These are phyloP conservation scores for Colletotrichum scovillei DNA, from an alignment of 2,329 filamentous ascomycete genomes.

Conservation along the genomic window DNA sequence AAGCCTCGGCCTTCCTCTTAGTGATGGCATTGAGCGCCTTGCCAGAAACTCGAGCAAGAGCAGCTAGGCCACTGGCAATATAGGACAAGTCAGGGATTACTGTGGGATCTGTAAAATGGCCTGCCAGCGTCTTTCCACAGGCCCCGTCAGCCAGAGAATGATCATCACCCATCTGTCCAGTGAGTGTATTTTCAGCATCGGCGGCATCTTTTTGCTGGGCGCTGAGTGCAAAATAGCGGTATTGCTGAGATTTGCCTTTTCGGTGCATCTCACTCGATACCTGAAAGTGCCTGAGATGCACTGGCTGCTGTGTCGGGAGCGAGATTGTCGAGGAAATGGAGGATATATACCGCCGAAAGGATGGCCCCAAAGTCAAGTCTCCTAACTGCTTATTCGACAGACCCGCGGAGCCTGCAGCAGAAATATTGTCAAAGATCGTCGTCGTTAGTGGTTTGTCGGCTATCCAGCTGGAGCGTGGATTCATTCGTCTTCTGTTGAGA, in stretches of 20 bases:
- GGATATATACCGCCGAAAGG: constrained; percentile 47
- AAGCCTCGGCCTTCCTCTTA: constrained; percentile 23
- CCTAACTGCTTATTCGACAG: constrained; percentile 47
- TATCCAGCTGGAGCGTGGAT: constrained; percentile 39
- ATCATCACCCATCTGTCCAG: not conserved
- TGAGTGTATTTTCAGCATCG: not conserved
- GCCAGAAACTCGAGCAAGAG: constrained; percentile 18
- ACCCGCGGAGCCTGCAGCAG: constrained; percentile 43
- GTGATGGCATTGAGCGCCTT: constrained; percentile 10
- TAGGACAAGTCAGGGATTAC: not conserved
- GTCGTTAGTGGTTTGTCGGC: constrained; percentile 47
- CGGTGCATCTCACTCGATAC: constrained; percentile 34
- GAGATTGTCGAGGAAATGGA: constrained; percentile 46
- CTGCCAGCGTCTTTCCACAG: not conserved
- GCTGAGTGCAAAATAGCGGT: constrained; percentile 20
- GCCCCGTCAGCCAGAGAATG: too few relatives aligned
- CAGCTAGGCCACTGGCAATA: constrained; percentile 11
- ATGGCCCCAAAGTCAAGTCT: constrained; percentile 43
- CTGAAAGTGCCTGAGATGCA: constrained; percentile 32
- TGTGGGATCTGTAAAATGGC: not conserved
- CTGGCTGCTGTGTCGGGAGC: constrained; percentile 32
- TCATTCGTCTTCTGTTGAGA: constrained; percentile 3
- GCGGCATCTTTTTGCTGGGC: not conserved
- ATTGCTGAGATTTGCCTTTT: constrained; percentile 34
- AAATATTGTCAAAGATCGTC: constrained; percentile 48